Conservation (phyloP, 2,329 filamentous ascomycete species). For the Colletotrichum sp. region DNA sequence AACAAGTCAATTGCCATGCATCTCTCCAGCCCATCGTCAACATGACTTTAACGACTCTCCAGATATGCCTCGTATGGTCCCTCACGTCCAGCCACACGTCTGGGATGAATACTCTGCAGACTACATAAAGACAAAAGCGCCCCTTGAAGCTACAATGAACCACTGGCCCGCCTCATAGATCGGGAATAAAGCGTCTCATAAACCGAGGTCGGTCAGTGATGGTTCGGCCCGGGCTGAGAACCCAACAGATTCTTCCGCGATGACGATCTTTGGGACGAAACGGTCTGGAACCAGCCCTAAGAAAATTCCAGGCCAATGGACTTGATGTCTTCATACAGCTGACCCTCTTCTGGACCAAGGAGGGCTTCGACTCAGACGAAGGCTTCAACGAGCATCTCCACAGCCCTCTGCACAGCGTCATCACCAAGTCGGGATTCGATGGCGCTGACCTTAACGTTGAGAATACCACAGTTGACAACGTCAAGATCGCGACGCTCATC, state of each 20-base stretch:
- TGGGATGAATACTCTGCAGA: neutral
- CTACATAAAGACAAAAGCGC: neutral
- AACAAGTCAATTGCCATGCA: neutral
- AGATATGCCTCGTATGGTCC: neutral
- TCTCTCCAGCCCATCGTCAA: rapidly evolving
- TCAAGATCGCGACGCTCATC: too few relatives aligned
- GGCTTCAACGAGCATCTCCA: neutral
- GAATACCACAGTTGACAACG: neutral
- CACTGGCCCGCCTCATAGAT: neutral
- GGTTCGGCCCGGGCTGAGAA: neutral
- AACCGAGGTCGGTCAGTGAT: neutral
- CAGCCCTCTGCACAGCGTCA: neutral
- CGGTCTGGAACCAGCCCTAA: neutral
- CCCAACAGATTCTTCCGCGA: rapidly evolving
- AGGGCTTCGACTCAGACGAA: neutral
- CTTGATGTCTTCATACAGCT: neutral
- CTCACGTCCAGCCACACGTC: neutral
- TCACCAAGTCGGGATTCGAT: too few relatives aligned
- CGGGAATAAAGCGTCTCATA: neutral
- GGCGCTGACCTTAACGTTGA: neutral
- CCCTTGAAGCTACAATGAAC: neutral
- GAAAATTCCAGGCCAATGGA: neutral
- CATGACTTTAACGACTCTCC: neutral
- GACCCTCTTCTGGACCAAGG: neutral
- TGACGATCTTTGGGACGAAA: neutral